phyloP scores from a whole-genome alignment of 108 stramenopile genomes.

The Pseudonitzschia pungens region DNA sequence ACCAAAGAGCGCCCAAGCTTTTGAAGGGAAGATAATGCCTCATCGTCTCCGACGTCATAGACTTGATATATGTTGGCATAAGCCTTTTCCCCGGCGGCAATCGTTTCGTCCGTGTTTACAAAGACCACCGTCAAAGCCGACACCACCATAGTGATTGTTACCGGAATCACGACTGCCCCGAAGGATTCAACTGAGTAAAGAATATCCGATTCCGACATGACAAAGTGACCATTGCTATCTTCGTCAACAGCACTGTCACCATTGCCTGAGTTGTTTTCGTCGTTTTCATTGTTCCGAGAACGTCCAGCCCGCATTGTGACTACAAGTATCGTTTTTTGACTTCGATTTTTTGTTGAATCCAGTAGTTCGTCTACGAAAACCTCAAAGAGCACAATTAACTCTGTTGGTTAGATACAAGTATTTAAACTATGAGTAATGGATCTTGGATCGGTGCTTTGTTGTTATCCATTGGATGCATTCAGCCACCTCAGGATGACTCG shows the following conservation, averaged over 20 bases:
- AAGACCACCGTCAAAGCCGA: constrained; percentile 64
- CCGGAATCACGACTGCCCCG: constrained; percentile 57
- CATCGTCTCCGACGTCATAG: constrained; percentile 30
- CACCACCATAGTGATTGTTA: constrained; percentile 72
- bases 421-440: too few species aligned
- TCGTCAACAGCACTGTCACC: constrained; percentile 15
- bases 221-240: not conserved
- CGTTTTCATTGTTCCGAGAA: not conserved
- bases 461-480: too few species aligned
- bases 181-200: constrained; percentile 65
- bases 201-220: constrained; percentile 27
- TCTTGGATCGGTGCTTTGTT: too few species aligned
- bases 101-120: constrained; percentile 67
- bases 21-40: not conserved
- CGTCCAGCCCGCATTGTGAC: not conserved
- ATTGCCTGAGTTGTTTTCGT: constrained; percentile 2
- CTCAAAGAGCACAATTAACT: too few species aligned
- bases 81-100: constrained; percentile 51
- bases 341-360: too few species aligned
- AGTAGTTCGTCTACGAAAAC: too few species aligned
- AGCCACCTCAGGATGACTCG: too few species aligned
- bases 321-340: not conserved
- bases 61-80: constrained; percentile 57
- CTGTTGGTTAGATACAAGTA: too few species aligned
- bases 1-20: constrained; percentile 71